Evolutionary conservation across 2,329 filamentous ascomycete species (phyloP), one percentile per base, ranked within the genome.

Genomic region (Sporothrix brunneoviolacea): DNA sequence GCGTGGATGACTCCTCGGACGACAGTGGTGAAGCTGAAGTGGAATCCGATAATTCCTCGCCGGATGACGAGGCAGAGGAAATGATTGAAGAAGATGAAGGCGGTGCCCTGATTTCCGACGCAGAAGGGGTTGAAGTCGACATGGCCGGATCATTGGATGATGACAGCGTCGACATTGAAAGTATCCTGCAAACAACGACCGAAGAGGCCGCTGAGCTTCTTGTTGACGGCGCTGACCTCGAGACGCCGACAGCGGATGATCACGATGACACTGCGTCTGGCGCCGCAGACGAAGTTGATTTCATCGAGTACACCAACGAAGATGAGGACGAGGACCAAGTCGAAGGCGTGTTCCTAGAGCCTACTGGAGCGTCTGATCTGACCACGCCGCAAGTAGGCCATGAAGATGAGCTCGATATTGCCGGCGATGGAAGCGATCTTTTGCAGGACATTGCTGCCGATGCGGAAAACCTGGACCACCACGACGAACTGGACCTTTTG

Each of bases 1-100:
- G 35, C 6, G n/a, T 41, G 1, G 53, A 57, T 13, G 59, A 48
- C 6, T 51, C 56, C 4, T 47, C 57, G 8, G 37, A 57, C 18
- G 53, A 51, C 8, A 48, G 48, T 6, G 55, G 57, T 12, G 47
- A 54, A 18, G 48, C 54, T 30, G 51, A 48, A 12, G 54, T 50
- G 5, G 59, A 57, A 8, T 38, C 51, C 19, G 54, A 50, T 4
- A 50, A 53, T 5, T 44, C 46, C 6, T 53, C 50, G 18, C 46
- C 44, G 2, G 38, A 47, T 6, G 39, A 24, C 10, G 48, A 48
- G 4, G 30, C 27, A 4, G 50, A 48, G 4, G 48, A 48, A 4
- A 35, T 24, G 1, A 32, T 30, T 4, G 52, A 53, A 18, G 52
- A 41, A 12, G 50, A 43, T 10, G 51, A 50, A 8, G 51, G 24